Conservation (phyloP, 768 basidiomycete genomes). For the Amanita polypyramis region DNA sequence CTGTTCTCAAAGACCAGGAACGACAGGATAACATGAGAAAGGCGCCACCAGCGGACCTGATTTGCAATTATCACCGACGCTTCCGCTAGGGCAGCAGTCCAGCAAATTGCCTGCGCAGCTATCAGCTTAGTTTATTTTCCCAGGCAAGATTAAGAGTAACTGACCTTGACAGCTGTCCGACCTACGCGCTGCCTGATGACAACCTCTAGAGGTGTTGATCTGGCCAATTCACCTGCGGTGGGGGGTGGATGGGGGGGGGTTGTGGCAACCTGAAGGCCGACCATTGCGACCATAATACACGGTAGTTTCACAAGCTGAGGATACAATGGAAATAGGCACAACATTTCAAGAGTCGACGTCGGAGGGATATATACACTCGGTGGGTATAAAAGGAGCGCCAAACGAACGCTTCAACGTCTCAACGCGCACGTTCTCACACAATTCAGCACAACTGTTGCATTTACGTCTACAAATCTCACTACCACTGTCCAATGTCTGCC, state of each 20-base stretch:
- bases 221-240: slow-evolving; percentile 19
- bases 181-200: slow-evolving; percentile 25
- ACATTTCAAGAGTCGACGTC: not conserved
- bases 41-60: not conserved
- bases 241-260: slow-evolving; percentile 38
- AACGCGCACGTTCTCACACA: not conserved
- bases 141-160: slow-evolving; percentile 4
- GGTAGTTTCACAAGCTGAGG: slow-evolving; percentile 27
- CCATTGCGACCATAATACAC: slow-evolving; percentile 29
- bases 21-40: slow-evolving; percentile 3
- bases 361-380: no score
- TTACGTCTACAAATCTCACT: slow-evolving; percentile 1
- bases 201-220: slow-evolving; percentile 25
- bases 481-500: not conserved
- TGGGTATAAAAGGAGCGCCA: no score
- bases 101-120: slow-evolving; percentile 1
- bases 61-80: slow-evolving; percentile 3
- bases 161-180: slow-evolving; percentile 25
- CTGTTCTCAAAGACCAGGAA: not conserved
- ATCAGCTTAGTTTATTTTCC: not conserved
- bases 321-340: not conserved
- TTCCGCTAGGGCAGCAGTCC: slow-evolving; percentile 4
- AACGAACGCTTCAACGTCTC: no score
- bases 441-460: not conserved
- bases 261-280: slow-evolving; percentile 31